A percentile compares a stretch with the other conserved stretches of the same genome.
These are phyloP conservation scores for Trametes sp. DNA, from an alignment of 1,284 basidiomycete genomes.

Conservation along the genomic window DNA sequence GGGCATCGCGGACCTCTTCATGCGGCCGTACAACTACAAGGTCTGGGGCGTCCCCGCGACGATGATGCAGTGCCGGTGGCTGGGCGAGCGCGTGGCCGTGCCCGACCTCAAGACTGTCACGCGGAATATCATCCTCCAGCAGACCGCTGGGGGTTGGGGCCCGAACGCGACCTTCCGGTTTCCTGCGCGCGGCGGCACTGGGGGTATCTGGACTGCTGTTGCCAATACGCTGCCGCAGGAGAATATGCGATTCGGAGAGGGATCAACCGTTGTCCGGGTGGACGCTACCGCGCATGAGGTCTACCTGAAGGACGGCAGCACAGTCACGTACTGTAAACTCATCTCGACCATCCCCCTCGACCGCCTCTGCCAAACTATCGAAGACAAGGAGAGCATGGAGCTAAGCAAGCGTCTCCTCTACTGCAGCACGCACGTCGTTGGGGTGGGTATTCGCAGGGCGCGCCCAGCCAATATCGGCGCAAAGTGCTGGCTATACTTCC, in stretches of 20 bases:
- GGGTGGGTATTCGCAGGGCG: background rate
- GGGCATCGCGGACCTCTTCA: slow-evolving; percentile 6
- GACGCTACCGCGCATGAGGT: background rate
- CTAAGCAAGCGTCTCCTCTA: background rate
- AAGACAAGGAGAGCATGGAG: background rate
- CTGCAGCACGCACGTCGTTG: slow-evolving; percentile 1
- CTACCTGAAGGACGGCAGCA: background rate
- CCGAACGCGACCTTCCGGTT: slow-evolving; percentile 7
- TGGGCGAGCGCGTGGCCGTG: slow-evolving; percentile 3
- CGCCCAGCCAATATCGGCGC: slow-evolving; percentile 1
- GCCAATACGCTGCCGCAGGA: background rate
- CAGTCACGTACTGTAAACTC: background rate
- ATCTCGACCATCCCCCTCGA: slow-evolving; percentile 2
- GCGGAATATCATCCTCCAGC: background rate
- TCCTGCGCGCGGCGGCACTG: slow-evolving; percentile 1
- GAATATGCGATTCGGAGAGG: background rate
- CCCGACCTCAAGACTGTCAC: slow-evolving; percentile 1
- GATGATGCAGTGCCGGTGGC: slow-evolving; percentile 2
- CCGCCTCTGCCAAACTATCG: background rate
- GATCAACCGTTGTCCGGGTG: background rate
- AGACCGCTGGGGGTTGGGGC: background rate
- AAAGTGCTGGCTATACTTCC: slow-evolving; percentile 9
- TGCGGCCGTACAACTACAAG: slow-evolving; percentile 8
- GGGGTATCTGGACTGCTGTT: slow-evolving; percentile 3
- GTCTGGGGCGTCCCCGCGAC: slow-evolving; percentile 1